Evolutionary conservation across 2,329 filamentous ascomycete genomes (phyloP), one percentile per base, ranked within the genome.

Genomic region (Helotiales sp.): DNA sequence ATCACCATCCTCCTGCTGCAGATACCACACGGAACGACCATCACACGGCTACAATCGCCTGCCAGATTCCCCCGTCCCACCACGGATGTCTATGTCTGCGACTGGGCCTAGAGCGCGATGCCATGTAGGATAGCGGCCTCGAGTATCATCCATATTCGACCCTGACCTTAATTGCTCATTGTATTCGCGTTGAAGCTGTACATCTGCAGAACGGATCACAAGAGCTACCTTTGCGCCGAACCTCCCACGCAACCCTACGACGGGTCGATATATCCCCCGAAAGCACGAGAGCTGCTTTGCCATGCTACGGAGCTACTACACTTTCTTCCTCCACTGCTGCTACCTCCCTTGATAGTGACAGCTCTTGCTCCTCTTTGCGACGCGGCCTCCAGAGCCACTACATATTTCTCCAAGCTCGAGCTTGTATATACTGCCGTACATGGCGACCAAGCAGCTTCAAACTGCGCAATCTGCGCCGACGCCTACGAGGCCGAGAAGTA

Each of bases 401-500:
- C 24, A 55, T 29, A 56, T 54, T 55, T 52, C 50, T 57, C 58
- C 56, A 52, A 52, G 46, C 50, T 40, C 29, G 44, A 27, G 33
- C 13, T 30, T 24, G 29, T 25, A 34, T 36, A 52, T 40, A 36
- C 24, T 25, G 30, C 19, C 40, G 49, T 34, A 53, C 52, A 76
- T 76, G 74, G 67, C 74, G 52, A 73, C 72, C 55, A 80, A 73
- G 67, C 81, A 82, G 52, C 73, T 77, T 27, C 71, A 77, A n/a
- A 74, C 76, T 78, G 77, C 44, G 48, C 80, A 29, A 27, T 30
- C 46, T 29, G 46, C 46, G 25, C 46, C 81, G 19, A 81, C 79
- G 46, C 81, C 81, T 10, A 78, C 79, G 6, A 71, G 74, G 62
- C 76, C 74, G 59, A 69, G 69, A 44, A 72, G 67, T 58, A 70